Evolutionary conservation across 768 basidiomycete genomes (phyloP).

Genomic region (Collybia nuda): DNA sequence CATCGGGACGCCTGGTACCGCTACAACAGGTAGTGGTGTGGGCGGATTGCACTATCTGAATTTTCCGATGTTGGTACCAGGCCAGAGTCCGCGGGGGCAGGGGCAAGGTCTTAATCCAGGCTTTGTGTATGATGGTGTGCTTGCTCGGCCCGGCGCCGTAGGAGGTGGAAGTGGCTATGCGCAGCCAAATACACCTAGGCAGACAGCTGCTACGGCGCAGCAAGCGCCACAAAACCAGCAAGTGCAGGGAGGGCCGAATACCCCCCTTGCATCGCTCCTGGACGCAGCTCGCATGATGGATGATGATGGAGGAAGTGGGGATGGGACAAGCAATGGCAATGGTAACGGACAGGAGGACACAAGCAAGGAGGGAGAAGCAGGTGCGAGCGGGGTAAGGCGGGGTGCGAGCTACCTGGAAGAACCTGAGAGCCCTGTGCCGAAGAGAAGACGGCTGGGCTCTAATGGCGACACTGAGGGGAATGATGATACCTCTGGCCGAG

Average conservation of each 20-base stretch:
- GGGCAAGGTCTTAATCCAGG: slow-evolving; percentile 21
- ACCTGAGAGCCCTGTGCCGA: slow-evolving; percentile 33
- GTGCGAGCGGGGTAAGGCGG: slow-evolving; percentile 10
- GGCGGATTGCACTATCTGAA: slow-evolving; percentile 3
- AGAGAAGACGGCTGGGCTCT: slow-evolving; percentile 27
- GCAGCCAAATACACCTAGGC: slow-evolving; percentile 16
- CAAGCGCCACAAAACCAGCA: slow-evolving; percentile 4
- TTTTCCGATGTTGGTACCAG: not conserved
- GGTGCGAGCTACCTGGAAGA: slow-evolving; percentile 22
- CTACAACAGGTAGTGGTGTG: not conserved
- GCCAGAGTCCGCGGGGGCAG: not conserved
- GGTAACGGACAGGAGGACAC: slow-evolving; percentile 15
- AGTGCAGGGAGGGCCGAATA: slow-evolving; percentile 21
- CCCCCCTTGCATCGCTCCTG: slow-evolving; percentile 56
- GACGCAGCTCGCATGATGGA: slow-evolving; percentile 58
- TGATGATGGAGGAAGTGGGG: slow-evolving; percentile 26
- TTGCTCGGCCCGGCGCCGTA: not conserved
- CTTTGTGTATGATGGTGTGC: not conserved
- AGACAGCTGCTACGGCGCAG: not conserved
- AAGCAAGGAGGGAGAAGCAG: slow-evolving; percentile 15
- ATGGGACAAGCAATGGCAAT: slow-evolving; percentile 22
- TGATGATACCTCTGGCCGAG: slow-evolving; percentile 14
- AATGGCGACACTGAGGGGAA: slow-evolving; percentile 2
- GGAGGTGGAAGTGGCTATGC: not conserved
- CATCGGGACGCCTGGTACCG: too few relatives aligned